Evolutionary conservation across 352 stramenopile genomes (phyloP), one percentile per base, ranked within the genome.

Genomic region (Globisporangium cylindrosporum): DNA sequence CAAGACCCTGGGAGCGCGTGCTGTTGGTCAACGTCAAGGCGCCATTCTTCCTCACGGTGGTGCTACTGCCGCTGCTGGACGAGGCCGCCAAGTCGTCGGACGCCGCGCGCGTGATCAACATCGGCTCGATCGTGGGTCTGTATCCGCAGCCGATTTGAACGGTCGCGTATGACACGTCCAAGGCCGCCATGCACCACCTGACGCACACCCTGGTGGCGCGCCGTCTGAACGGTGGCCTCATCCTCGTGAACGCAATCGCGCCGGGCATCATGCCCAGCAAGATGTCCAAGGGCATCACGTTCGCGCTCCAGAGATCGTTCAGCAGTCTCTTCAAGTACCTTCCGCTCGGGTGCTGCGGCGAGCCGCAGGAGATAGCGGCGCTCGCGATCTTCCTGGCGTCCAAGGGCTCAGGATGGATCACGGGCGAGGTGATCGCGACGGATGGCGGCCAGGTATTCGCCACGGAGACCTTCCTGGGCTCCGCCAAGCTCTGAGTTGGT

Each of bases 221-320:
- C 29, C 83, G 79, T 8, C 77, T 82, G 15, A 91, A 92, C 51
- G 83, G 84, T 38, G 85, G 94, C 34, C 81, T 91, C 72, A 98
- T 99, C 65, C 93, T 97, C 6, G 95, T 98, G n/a, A 99, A 99
- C 77, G 89, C 88, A 29, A 86, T 99, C 22, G 91, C 93, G 2
- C 97, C 94, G 5, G 96, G 97, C 20, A 91, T 97, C 67, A 89
- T 99, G 20, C 90, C 88, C 3, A 94, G 82, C 38, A 88, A 90
- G 59, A 98, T 99, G 96, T 86, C 86, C 8, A 72, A 91, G 32
- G 90, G 89, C 18, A 80, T 98, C 36, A 70, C 74, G 4, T 77
- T 83, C 22, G 72, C 77, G 60, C 82, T 74, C 2, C 72, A 82
- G 2, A 79, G 69, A 46, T 66, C 68, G 12, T 78, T 90, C 20